Evolutionary conservation across 2,329 filamentous ascomycete species (phyloP), one percentile per base, ranked within the genome.

Genomic region (Alternaria arbusti): DNA sequence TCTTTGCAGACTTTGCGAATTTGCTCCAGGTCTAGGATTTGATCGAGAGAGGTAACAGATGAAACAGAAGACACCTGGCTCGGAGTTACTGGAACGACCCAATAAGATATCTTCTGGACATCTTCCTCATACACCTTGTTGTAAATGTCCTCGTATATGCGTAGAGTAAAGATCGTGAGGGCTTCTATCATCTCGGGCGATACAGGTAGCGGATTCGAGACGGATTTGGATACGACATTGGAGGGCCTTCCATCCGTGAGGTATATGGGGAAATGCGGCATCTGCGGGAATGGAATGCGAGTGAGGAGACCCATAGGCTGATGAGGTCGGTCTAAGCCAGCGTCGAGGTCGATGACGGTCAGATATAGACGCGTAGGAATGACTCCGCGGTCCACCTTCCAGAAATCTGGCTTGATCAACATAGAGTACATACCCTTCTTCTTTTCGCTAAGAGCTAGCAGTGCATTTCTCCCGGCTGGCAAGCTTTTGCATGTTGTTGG

Each of bases 381-480:
- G 1, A 69, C 72, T 12, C 82, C 85, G 54, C 82, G 77, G 8
- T 77, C 78, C 25, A 80, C 65, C 17, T 79, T 75, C 96, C 96
- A 99, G 2, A 93, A 81, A 0, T 84, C 81, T 2, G 96, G 94
- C 76, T 97, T 97, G 13, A 89, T 83, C 3, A 87, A 87, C 91
- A 97, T 96, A 1, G 82, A 80, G 78, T 98, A 98, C 26, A 87
- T 83, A 1, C 87, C 86, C 51, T 86, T 89, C 74, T 91, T 93
- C 74, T 93, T 94, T 23, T 89, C 89, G 66, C 88, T 91, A n/a
- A 97, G 85, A 0, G 94, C 94, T 6, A 97, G 82, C 0, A 89
- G 86, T 3, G 94, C 94, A 77, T 97, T 97, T n/a, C 92, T 87
- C 91, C 96, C 95, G 0, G 83, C 85, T 4, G 93, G 94, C 0